These are phyloP conservation scores for Aspergillus fructus DNA, from an alignment of 2,329 filamentous ascomycete species.

Conservation along the genomic window DNA sequence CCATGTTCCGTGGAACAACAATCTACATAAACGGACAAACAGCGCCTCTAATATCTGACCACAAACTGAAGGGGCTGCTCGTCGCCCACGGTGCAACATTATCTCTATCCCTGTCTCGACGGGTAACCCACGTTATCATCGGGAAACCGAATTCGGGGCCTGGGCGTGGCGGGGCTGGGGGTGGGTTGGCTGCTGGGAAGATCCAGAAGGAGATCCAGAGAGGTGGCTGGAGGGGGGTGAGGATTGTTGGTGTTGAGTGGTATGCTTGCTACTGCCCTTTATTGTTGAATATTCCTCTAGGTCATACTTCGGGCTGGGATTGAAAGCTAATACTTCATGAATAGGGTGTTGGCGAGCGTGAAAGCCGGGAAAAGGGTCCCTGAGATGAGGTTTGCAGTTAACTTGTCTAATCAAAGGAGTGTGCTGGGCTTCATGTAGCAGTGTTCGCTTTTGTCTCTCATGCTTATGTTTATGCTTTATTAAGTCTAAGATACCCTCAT, in stretches of 20 bases:
- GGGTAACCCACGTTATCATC: slow-evolving; percentile 83
- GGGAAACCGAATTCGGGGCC: slow-evolving; percentile 55
- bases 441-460: slow-evolving; percentile 1
- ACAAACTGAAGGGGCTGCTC: slow-evolving; percentile 78
- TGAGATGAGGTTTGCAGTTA: slow-evolving; percentile 70
- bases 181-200: slow-evolving; percentile 74
- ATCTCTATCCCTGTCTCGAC: slow-evolving; percentile 68
- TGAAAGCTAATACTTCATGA: slow-evolving; percentile 1
- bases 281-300: neutral
- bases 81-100: slow-evolving; percentile 70
- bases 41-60: slow-evolving; percentile 76
- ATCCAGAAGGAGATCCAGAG: slow-evolving; percentile 75
- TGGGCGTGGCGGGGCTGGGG: slow-evolving; percentile 64
- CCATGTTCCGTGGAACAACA: slow-evolving; percentile 68
- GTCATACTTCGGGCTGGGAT: neutral
- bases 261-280: slow-evolving; percentile 38
- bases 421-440: slow-evolving; percentile 52
- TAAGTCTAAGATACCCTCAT: slow-evolving; percentile 17
- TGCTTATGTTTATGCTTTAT: neutral
- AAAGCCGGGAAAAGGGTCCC: slow-evolving; percentile 71
- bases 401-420: slow-evolving; percentile 63
- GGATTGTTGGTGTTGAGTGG: slow-evolving; percentile 82
- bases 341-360: slow-evolving; percentile 79
- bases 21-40: slow-evolving; percentile 90
- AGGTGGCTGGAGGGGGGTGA: slow-evolving; percentile 67